phyloP scores from a whole-genome alignment of 2,329 filamentous ascomycete genomes.

The Diaporthe batatas region DNA sequence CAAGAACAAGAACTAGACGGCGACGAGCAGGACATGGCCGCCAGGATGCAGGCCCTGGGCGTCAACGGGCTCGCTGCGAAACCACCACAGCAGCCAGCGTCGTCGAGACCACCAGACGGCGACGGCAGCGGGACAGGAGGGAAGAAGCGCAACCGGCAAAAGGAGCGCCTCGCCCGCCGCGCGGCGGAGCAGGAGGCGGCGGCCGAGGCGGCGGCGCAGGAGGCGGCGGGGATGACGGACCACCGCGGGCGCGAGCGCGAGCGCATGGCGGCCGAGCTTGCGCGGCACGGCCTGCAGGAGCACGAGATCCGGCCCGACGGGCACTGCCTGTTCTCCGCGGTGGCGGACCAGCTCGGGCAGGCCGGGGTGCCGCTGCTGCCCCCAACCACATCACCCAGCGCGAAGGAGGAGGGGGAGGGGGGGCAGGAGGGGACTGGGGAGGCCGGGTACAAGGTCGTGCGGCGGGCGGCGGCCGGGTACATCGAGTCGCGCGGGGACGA shows the following conservation, averaged over 20 bases:
- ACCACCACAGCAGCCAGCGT: conserved; percentile 40
- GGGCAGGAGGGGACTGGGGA: conserved; percentile 41
- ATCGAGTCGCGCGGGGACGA: conserved; percentile 82
- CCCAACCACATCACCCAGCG: too few relatives aligned
- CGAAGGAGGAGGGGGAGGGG: conserved; percentile 32
- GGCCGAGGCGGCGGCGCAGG: conserved; percentile 75
- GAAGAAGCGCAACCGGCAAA: conserved; percentile 91
- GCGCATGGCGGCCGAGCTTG: conserved; percentile 78
- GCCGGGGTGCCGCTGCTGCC: conserved; percentile 59
- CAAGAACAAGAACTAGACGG: background rate
- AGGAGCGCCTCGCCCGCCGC: conserved; percentile 89
- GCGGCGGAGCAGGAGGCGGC: conserved; percentile 85
- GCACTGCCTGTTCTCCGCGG: conserved; percentile 92
- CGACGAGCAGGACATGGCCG: conserved; percentile 22
- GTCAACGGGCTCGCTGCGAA: conserved; percentile 42
- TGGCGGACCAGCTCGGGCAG: conserved; percentile 83
- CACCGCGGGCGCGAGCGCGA: conserved; percentile 77
- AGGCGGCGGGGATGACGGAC: conserved; percentile 82
- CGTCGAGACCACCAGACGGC: background rate
- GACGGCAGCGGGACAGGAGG: conserved; percentile 45
- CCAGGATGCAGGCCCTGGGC: conserved; percentile 43
- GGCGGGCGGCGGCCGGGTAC: conserved; percentile 80
- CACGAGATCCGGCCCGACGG: conserved; percentile 89
- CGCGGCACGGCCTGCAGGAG: conserved; percentile 74
- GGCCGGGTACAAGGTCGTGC: conserved; percentile 74